Percentiles rank a stretch among this genome's conserved stretches.
phyloP scores from a whole-genome alignment of 805 yeast species.

The Pichia phayaonensis region DNA sequence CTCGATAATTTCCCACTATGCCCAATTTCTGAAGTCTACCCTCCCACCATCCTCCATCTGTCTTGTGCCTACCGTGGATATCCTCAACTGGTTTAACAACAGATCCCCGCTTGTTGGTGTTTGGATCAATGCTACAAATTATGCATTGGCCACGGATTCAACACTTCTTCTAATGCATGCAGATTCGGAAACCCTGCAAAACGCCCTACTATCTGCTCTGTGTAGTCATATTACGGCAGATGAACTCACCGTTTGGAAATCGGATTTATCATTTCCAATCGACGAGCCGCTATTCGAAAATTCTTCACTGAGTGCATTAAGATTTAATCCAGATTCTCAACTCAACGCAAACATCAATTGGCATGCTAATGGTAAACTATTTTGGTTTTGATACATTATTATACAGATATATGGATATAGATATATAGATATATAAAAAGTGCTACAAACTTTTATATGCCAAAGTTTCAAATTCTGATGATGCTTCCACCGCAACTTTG shows the following conservation, averaged over 20 bases:
- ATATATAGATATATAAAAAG: no score
- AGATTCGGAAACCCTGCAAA: not conserved
- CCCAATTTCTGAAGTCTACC: not conserved
- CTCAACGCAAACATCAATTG: not conserved
- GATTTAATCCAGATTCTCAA: not conserved
- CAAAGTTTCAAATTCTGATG: conserved; percentile 1
- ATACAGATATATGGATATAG: no score
- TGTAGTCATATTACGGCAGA: not conserved
- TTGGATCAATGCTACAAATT: not conserved
- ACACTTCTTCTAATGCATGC: not conserved
- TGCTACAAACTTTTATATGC: not conserved
- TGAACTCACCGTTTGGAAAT: not conserved
- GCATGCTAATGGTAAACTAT: not conserved
- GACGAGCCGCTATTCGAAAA: not conserved
- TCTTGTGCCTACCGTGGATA: not conserved
- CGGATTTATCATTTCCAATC: not conserved
- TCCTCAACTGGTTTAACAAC: not conserved
- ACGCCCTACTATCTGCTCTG: not conserved
- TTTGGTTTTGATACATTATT: not conserved
- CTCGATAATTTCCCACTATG: not conserved
- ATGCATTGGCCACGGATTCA: not conserved
- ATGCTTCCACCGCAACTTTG: not conserved
- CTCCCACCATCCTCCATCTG: not conserved
- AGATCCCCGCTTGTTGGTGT: not conserved
- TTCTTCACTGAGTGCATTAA: not conserved